Evolutionary conservation across 495 filamentous ascomycete species (phyloP), one percentile per base, ranked within the genome.

Genomic region (Symbiotaphrina buchneri): DNA sequence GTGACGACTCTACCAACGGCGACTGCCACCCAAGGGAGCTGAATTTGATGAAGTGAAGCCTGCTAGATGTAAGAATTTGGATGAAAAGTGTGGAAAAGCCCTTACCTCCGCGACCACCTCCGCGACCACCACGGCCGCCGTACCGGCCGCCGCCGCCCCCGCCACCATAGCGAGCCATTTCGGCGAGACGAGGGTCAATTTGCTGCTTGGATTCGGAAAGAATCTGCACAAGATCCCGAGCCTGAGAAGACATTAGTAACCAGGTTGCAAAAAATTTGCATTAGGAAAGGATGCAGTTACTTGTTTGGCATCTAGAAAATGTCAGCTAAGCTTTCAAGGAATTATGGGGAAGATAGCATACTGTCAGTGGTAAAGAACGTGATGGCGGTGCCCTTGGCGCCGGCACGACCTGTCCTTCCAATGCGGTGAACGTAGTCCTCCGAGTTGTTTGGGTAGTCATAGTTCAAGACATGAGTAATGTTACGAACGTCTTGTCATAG

Each of bases 391-490:
- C 54, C 54, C 14, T 46, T 52, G 37, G 49, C 49, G 39, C 54
- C 54, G 34, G 54, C 54, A 48, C 54, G 54, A 41, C 51, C 54
- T 39, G 54, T 58, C 35, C 54, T 44, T 13, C 54, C 54, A 38
- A 58, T 58, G 35, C 54, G 54, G 35, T 58, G 54, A 42, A 58
- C 48, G 33, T 58, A 58, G 39, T 58, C 54, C 43, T 58, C 54
- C 55, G 87, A 95, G 63, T 97, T 97, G 65, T 95, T 94, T 51
- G 87, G 87, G 53, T 93, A 93, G 56, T 97, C 87, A 77, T 94
- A 95, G 74, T 97, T 97, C 59, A 97, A 66, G 60, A 97, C 87
- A 61, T 97, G 87, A 55, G 85, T 94, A 58, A 97, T 97, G 66
- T 97, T 85, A 56, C 83, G 83, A 65, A 97, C 87, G 73, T 97